Conservation (phyloP, 768 basidiomycete genomes). For the Collybia mongolica region DNA sequence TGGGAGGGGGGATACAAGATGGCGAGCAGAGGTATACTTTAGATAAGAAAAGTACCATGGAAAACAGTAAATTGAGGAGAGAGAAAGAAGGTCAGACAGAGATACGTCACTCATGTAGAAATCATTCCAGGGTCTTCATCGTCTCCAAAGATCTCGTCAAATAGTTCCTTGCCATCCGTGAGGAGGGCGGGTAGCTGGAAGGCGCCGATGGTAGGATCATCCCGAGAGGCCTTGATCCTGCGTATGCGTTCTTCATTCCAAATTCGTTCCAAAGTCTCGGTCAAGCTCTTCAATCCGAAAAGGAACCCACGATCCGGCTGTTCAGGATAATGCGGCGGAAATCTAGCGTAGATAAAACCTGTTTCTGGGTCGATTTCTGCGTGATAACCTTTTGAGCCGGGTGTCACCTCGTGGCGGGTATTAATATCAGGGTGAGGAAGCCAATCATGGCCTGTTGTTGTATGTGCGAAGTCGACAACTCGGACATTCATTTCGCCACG, state of each 20-base stretch:
- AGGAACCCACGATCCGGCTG: constrained; percentile 94
- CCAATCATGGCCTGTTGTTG: constrained; percentile 94
- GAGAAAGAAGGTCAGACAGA: background rate
- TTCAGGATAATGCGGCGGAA: constrained; percentile 88
- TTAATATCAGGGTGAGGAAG: constrained; percentile 47
- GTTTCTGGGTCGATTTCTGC: constrained; percentile 80
- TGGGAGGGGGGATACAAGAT: background rate
- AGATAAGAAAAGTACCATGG: constrained; percentile 5
- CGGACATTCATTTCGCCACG: constrained; percentile 94
- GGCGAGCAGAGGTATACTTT: constrained; percentile 12
- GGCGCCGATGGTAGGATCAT: constrained; percentile 45
- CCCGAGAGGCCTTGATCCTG: constrained; percentile 61
- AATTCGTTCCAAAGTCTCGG: constrained; percentile 73
- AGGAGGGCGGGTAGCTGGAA: constrained; percentile 63
- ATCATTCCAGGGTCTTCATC: constrained; percentile 76
- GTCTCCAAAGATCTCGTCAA: constrained; percentile 67
- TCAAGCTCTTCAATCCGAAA: constrained; percentile 82
- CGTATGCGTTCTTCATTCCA: constrained; percentile 85
- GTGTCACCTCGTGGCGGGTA: constrained; percentile 43
- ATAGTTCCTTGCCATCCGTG: constrained; percentile 76
- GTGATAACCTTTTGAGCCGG: constrained; percentile 73
- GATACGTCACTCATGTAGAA: constrained; percentile 48
- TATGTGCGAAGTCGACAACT: constrained; percentile 98
- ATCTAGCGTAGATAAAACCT: constrained; percentile 86
- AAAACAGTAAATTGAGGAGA: constrained; percentile 6